Evolutionary conservation across 345 rosid genomes (phyloP), one percentile per base, ranked within the genome.

Genomic region (Luvunga scandens): DNA sequence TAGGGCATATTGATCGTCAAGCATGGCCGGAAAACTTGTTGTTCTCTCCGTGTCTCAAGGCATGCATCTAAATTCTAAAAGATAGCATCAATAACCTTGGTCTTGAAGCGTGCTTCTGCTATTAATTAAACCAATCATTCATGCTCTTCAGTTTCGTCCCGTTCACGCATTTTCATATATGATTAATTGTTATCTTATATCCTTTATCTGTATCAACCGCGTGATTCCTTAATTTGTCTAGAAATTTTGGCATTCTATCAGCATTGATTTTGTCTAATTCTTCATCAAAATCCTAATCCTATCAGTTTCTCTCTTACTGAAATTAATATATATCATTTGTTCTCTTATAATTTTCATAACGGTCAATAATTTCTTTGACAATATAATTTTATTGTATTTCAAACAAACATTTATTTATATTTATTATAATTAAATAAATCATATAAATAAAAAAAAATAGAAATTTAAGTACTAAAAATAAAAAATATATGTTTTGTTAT

Each of bases 101-200:
- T 74, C 83, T 61, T 53, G 27, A 81, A 76, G 83, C 81, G 19
- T 79, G 84, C 75, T 73, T 62, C 48, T 62, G 34, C 34, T 42
- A 33, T 67, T 45, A 70, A 59, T 34, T n/a, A 65, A 38, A 75
- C 38, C 60, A 53, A 19, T n/a, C 56, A 55, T 21, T 28, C 71
- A 22, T 31, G 33, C 77, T 66, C 19, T 45, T 73, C 77, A 62
- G 66, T 55, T 70, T 73, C 72, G 71, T 77, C 70, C 77, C 39
- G 6, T 59, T 76, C 67, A 59, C 72, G 76, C 73, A 72, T 62
- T 65, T 50, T 4, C 27, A 9, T 60, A 36, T 48, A 27, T 13
- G 67, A 63, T 28, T 63, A 64, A 16, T 31, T 28, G 14, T 18
- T 2, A 5, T 64, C 22, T 7, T 64, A 16, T 64, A 1, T 7